Percentiles rank a stretch among this genome's conserved stretches.
phyloP scores from a whole-genome alignment of 805 yeast species.

The Ogataea saltuana region DNA sequence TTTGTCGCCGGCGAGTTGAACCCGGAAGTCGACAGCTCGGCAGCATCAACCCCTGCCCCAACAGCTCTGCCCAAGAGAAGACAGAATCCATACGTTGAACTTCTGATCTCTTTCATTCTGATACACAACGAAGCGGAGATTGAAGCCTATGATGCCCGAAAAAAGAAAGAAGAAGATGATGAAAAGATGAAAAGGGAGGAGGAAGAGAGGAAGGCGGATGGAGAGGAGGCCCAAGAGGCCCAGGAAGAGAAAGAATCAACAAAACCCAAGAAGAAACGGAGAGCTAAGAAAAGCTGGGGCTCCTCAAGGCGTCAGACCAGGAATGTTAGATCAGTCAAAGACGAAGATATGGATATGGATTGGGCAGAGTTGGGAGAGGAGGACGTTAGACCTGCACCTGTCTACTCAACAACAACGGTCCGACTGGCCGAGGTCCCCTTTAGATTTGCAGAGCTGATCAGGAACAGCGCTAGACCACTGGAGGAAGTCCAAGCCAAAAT shows the following conservation, averaged over 20 bases:
- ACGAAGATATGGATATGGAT: slow-evolving; percentile 24
- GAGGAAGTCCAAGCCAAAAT: slow-evolving; percentile 60
- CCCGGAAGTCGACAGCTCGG: slow-evolving; percentile 9
- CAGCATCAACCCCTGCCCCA: slow-evolving; percentile 13
- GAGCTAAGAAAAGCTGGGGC: slow-evolving; percentile 33
- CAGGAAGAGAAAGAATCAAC: slow-evolving; percentile 28
- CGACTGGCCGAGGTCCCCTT: slow-evolving; percentile 64
- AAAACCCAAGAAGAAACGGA: slow-evolving; percentile 26
- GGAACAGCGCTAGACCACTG: slow-evolving; percentile 61
- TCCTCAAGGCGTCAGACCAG: slow-evolving; percentile 32
- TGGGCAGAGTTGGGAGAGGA: slow-evolving; percentile 33
- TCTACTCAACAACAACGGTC: slow-evolving; percentile 65
- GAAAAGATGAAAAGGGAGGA: slow-evolving; percentile 28
- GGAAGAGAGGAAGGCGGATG: slow-evolving; percentile 28
- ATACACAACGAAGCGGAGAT: slow-evolving; percentile 52
- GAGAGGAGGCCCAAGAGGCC: slow-evolving; percentile 24
- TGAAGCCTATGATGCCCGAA: slow-evolving; percentile 43
- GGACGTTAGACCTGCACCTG: slow-evolving; percentile 46
- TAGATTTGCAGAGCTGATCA: slow-evolving; percentile 61
- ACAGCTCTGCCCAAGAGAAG: slow-evolving; percentile 18
- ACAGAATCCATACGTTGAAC: slow-evolving; percentile 36
- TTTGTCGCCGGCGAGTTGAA: slow-evolving; percentile 7
- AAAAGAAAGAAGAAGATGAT: slow-evolving; percentile 27
- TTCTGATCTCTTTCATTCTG: slow-evolving; percentile 50
- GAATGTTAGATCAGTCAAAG: slow-evolving; percentile 21